phyloP scores from a whole-genome alignment of 345 rosid genomes.

The Moricandia moricandioides region DNA sequence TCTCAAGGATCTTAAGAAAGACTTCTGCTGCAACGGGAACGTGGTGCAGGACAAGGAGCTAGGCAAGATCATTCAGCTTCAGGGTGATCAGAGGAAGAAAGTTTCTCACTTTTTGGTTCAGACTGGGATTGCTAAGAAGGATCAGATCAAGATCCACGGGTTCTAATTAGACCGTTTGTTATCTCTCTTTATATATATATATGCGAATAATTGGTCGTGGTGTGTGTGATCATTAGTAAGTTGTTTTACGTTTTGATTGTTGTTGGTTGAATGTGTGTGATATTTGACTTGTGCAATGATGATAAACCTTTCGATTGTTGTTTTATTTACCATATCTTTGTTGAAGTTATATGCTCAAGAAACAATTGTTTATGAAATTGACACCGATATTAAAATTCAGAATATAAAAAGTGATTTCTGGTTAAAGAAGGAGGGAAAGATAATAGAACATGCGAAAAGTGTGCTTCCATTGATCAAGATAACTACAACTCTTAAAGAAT shows the following conservation, averaged over 20 bases:
- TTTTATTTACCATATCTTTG: background rate
- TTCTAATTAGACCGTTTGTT: conserved; percentile 32
- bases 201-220: conserved; percentile 15
- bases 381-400: background rate
- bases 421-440: background rate
- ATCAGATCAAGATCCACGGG: conserved; percentile 84
- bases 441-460: background rate
- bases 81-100: conserved; percentile 90
- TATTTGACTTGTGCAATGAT: conserved; percentile 13
- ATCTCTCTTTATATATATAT: background rate
- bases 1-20: conserved; percentile 76
- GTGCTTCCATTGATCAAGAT: background rate
- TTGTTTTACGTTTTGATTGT: background rate
- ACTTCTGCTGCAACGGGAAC: conserved; percentile 85
- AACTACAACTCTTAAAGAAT: background rate
- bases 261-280: background rate
- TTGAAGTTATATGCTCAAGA: background rate
- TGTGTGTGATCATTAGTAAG: background rate
- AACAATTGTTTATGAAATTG: background rate
- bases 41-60: conserved; percentile 82
- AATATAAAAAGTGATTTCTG: background rate
- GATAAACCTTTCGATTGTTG: conserved; percentile 5
- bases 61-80: conserved; percentile 93
- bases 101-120: conserved; percentile 42
- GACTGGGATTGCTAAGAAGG: conserved; percentile 55